Conservation (phyloP, 23 red algal genomes). For the Gracilaria vermiculophylla region DNA sequence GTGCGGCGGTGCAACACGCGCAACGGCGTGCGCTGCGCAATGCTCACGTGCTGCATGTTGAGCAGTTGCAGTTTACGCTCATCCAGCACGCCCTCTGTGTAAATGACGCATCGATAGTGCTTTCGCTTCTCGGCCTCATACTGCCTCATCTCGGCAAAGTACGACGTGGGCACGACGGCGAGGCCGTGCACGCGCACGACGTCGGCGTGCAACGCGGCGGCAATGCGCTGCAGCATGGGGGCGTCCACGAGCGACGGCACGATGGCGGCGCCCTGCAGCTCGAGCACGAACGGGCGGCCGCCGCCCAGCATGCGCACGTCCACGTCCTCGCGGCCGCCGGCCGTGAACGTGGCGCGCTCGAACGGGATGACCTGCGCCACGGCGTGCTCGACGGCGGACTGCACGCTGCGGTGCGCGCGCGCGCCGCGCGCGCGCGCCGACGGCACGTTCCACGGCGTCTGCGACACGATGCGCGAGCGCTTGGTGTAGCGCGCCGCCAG, state of each 20-base stretch:
- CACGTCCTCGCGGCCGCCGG: slow-evolving; percentile 88
- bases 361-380: background rate
- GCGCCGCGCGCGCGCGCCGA: background rate
- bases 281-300: slow-evolving; percentile 81
- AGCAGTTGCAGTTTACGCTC: background rate
- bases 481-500: slow-evolving; percentile 78
- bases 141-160: slow-evolving; percentile 40
- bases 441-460: slow-evolving; percentile 75
- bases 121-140: slow-evolving; percentile 76
- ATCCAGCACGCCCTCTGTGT: background rate
- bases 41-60: slow-evolving; percentile 5
- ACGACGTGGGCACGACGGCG: background rate
- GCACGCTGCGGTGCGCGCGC: slow-evolving; percentile 27
- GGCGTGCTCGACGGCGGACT: background rate
- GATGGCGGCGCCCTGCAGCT: slow-evolving; percentile 21
- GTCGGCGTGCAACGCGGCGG: background rate
- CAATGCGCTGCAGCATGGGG: background rate
- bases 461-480: slow-evolving; percentile 80
- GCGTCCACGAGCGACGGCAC: background rate
- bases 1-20: slow-evolving; percentile 79
- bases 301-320: slow-evolving; percentile 88
- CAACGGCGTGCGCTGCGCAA: slow-evolving; percentile 69
- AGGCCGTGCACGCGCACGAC: background rate
- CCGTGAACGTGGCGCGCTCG: slow-evolving; percentile 67
- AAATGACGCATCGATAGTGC: slow-evolving; percentile 82